Evolutionary conservation across 1,284 basidiomycete species (phyloP), one percentile per base, ranked within the genome.

Genomic region (Ceratobasidium sp.): DNA sequence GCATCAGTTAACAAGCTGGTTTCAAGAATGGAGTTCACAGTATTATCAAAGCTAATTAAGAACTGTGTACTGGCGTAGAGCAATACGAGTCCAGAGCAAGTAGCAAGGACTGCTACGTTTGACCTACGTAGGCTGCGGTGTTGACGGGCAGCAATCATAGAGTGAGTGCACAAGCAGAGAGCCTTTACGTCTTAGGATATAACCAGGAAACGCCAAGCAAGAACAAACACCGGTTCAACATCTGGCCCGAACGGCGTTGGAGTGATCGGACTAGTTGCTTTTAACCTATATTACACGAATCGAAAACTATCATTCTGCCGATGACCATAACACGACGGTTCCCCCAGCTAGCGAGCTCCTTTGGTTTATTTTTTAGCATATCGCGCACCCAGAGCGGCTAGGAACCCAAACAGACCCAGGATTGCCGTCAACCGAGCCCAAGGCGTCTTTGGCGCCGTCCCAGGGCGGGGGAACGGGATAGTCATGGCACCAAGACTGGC

Each of bases 381-480:
- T 15, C 57, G 57, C 3, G 29, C 59, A 7, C 59, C 25, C 2
- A 59, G 5, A 15, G 70, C 59, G 17, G 57, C 34, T 44, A 73
- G 32, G 11, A 62, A 2, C 29, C 57, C 59, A n/a, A 73, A 62
- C 13, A 73, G 19, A 34, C 70, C 57, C 0, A 73, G 29, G n/a
- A 73, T 51, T 9, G 59, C 59, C 13, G 59, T 40, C 70, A 57
- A 73, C 46, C n/a, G 62, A 19, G 22, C 52, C 70, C 70, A 73
- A 13, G 70, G 59, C 2, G 57, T 40, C 29, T 44, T 32, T n/a
- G 57, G 9, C 32, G 44, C 32, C 13, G 70, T 62, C 22, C 70
- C 70, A 34, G 70, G 70, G 19, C 70, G 56, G 34, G 70, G 70
- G 44, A 49, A 73, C 22, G 70, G 70, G 15, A 73, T 59, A 13